These are phyloP conservation scores for Debaryomycetaceae sp. DNA, from an alignment of 1,139 yeast genomes.

Conservation along the genomic window DNA sequence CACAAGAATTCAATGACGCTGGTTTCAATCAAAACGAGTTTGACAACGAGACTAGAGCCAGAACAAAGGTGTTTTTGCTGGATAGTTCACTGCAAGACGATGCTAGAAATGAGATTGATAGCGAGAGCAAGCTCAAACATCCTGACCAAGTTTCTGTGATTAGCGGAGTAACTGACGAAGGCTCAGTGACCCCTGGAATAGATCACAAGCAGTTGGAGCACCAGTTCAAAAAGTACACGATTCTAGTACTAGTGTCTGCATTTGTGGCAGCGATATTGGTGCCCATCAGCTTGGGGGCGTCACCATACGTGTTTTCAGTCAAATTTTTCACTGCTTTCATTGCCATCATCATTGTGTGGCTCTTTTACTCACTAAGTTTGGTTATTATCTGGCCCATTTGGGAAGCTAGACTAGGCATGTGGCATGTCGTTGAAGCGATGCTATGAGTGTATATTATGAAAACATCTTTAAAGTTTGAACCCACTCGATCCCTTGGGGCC, in stretches of 20 bases:
- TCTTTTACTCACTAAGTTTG: constrained; percentile 15
- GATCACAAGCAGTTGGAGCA: constrained; percentile 13
- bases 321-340: constrained; percentile 16
- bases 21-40: constrained; percentile 7
- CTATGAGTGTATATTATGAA: constrained; percentile 2
- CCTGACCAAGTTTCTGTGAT: too few relatives aligned
- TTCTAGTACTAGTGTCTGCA: constrained; percentile 14
- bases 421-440: constrained; percentile 7
- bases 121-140: too few relatives aligned
- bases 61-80: constrained; percentile 11
- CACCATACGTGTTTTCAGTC: constrained; percentile 16
- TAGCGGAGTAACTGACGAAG: too few relatives aligned
- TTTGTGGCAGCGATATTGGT: constrained; percentile 13
- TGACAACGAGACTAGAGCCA: constrained; percentile 6
- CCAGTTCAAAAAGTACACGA: constrained; percentile 18
- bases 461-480: constrained; percentile 17
- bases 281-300: constrained; percentile 14
- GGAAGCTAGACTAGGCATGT: constrained; percentile 14
- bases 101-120: too few relatives aligned
- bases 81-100: too few relatives aligned
- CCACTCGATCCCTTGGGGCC: constrained; percentile 19
- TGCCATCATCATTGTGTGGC: constrained; percentile 16
- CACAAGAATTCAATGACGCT: constrained; percentile 5
- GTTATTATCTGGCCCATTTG: constrained; percentile 16
- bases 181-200: constrained; percentile 7